Percentiles rank a stretch among this genome's conserved stretches.
Evolutionary conservation across 1,284 basidiomycete genomes (phyloP).

Genomic region (Volvariella volvacea): DNA sequence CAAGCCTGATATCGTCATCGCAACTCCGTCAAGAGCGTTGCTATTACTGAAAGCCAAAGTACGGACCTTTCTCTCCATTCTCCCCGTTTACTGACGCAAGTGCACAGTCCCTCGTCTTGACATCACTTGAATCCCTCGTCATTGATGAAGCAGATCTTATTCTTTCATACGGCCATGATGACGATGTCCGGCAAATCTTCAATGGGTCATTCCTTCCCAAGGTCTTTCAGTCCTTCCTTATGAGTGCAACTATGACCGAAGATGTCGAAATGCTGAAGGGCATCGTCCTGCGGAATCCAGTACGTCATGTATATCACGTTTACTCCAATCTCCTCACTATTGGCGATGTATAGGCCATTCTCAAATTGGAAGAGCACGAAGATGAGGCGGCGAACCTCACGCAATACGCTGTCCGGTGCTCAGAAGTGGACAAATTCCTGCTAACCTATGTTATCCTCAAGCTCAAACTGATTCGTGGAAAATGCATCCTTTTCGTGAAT

Average conservation of each 20-base stretch:
- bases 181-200: constrained; percentile 85
- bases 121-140: constrained; percentile 77
- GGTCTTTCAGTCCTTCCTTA: constrained; percentile 90
- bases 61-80: neutral
- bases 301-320: constrained; percentile 30
- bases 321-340: constrained; percentile 18
- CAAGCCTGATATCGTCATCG: constrained; percentile 87
- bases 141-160: constrained; percentile 99
- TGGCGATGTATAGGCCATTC: constrained; percentile 57
- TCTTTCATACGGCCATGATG: constrained; percentile 94
- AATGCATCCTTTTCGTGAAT: constrained; percentile 97
- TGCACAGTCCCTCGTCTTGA: constrained; percentile 49
- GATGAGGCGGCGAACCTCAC: constrained; percentile 77
- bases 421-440: constrained; percentile 95
- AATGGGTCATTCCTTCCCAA: constrained; percentile 75
- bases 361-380: constrained; percentile 81
- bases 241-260: constrained; percentile 97
- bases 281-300: constrained; percentile 81
- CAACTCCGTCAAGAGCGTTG: constrained; percentile 85
- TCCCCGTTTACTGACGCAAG: neutral
- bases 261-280: constrained; percentile 92
- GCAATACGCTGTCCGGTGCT: constrained; percentile 82
- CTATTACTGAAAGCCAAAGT: constrained; percentile 78
- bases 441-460: constrained; percentile 93
- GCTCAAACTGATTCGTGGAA: constrained; percentile 91